These are phyloP conservation scores for Colletotrichum magnum DNA, from an alignment of 2,329 filamentous ascomycete genomes.

Conservation along the genomic window DNA sequence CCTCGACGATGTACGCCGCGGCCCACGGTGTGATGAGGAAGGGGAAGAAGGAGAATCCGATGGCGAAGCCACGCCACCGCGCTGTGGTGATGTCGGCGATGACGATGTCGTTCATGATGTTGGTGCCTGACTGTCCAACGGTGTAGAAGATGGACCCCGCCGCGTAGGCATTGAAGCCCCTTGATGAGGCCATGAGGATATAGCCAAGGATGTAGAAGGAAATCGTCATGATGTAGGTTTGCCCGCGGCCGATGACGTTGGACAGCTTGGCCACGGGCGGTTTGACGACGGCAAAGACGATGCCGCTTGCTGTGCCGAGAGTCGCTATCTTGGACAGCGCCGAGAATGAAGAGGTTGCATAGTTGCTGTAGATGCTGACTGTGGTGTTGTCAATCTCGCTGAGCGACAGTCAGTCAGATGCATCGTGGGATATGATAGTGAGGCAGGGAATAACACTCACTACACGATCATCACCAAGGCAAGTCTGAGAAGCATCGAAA, in stretches of 20 bases:
- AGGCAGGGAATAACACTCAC: not conserved
- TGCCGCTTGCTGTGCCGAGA: constrained; percentile 14
- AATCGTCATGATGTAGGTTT: constrained; percentile 29
- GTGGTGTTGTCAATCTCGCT: constrained; percentile 31
- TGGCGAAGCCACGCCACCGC: constrained; percentile 44
- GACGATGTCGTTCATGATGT: constrained; percentile 33
- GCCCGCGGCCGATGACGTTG: constrained; percentile 28
- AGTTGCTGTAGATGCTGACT: constrained; percentile 30
- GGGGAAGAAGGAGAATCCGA: constrained; percentile 49
- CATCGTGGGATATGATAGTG: too few species aligned
- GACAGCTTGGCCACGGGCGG: constrained; percentile 28
- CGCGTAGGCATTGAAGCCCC: constrained; percentile 22
- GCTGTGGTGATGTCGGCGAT: constrained; percentile 35
- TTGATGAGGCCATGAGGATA: constrained; percentile 27
- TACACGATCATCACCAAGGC: constrained; percentile 29
- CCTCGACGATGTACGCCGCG: constrained; percentile 44
- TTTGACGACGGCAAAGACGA: constrained; percentile 27
- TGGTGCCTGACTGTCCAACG: constrained; percentile 25
- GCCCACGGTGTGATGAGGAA: constrained; percentile 54
- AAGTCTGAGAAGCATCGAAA: not conserved
- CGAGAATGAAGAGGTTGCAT: constrained; percentile 27
- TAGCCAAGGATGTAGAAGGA: constrained; percentile 24
- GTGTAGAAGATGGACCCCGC: constrained; percentile 26
- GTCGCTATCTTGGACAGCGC: constrained; percentile 29
- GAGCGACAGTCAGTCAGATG: not conserved